Evolutionary conservation across 345 rosid genomes (phyloP).

Genomic region (Aurinia saxatilis): DNA sequence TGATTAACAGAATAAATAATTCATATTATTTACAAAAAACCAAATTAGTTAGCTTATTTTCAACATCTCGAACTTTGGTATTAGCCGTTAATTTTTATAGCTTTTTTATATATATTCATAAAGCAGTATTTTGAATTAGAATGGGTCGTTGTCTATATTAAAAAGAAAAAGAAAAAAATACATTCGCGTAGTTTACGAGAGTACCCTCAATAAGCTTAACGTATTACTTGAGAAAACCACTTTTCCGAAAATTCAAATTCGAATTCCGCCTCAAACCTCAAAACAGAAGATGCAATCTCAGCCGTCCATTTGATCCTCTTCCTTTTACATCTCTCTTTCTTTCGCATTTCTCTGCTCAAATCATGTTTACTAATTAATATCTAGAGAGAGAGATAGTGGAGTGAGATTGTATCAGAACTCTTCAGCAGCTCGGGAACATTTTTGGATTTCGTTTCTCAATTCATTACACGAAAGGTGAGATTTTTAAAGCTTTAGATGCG

Average conservation of each 20-base stretch:
- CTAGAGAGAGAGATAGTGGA: slow-evolving; percentile 16
- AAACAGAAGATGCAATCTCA: slow-evolving; percentile 30
- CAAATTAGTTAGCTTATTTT: too few relatives aligned
- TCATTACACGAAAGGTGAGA: slow-evolving; percentile 41
- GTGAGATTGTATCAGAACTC: slow-evolving; percentile 11
- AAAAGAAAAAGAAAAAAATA: neutral
- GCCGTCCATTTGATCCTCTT: slow-evolving; percentile 33
- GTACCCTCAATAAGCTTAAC: neutral
- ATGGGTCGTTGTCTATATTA: too few relatives aligned
- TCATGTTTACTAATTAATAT: slow-evolving; percentile 17
- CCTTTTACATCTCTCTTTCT: slow-evolving; percentile 6
- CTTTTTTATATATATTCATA: too few relatives aligned
- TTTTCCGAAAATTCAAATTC: slow-evolving; percentile 42
- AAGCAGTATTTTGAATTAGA: slow-evolving; percentile 8
- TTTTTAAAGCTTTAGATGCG: too few relatives aligned
- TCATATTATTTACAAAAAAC: too few relatives aligned
- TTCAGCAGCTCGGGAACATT: slow-evolving; percentile 10
- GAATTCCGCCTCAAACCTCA: slow-evolving; percentile 28
- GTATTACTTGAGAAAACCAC: slow-evolving; percentile 6
- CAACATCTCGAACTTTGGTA: too few relatives aligned
- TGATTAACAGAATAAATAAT: too few relatives aligned
- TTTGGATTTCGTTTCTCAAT: slow-evolving; percentile 35
- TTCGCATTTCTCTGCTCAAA: slow-evolving; percentile 11
- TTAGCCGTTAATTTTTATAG: too few relatives aligned
- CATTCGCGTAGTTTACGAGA: neutral